Conservation (phyloP, 2,329 filamentous ascomycete species). For the Colletotrichum chlorophyti region DNA sequence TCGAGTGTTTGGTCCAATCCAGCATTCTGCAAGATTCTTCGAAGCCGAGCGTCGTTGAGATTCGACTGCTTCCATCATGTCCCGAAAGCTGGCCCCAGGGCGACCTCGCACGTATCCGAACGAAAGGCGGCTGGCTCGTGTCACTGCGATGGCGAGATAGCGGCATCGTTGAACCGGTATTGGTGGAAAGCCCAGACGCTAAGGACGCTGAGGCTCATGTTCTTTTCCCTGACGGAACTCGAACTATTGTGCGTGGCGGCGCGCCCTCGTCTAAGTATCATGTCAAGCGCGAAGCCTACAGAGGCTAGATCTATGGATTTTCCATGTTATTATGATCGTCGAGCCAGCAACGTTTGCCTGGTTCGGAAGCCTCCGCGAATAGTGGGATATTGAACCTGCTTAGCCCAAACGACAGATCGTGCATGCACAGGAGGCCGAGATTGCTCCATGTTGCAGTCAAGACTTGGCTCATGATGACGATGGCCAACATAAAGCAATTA, state of each 20-base stretch:
- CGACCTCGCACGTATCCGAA: neutral
- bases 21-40: neutral
- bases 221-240: neutral
- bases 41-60: neutral
- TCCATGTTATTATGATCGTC: too few species aligned
- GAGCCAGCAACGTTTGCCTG: too few species aligned
- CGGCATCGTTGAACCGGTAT: constrained; percentile 2
- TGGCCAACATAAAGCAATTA: neutral
- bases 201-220: neutral
- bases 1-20: constrained; percentile 25
- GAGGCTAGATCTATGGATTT: neutral
- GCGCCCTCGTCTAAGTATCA: neutral
- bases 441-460: neutral
- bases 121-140: constrained; percentile 22
- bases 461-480: neutral
- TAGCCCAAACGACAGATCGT: too few species aligned
- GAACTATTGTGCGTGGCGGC: neutral
- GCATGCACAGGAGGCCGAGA: neutral
- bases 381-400: too few species aligned
- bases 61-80: constrained; percentile 15
- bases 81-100: constrained; percentile 12
- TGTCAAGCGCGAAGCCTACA: neutral
- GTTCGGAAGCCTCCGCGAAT: too few species aligned
- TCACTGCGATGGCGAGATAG: constrained; percentile 14
- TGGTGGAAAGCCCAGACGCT: neutral